phyloP scores from a whole-genome alignment of 441 rosid species.

The Hura crepitans region DNA sequence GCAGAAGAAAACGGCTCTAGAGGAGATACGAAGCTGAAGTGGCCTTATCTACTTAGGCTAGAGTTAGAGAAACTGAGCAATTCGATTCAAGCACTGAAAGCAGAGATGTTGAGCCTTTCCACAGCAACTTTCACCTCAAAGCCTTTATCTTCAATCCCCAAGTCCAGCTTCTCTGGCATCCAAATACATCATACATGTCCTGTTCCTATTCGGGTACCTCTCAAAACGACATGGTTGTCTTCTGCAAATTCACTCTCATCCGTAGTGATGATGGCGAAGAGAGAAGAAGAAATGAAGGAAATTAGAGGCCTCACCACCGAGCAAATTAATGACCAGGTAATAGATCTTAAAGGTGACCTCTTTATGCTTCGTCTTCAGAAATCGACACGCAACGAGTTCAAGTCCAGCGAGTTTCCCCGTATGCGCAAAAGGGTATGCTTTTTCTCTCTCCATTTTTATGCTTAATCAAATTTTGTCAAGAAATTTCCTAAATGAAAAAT shows the following conservation, averaged over 20 bases:
- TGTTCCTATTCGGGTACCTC: slow-evolving; percentile 27
- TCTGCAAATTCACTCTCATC: slow-evolving; percentile 26
- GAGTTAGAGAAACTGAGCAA: not conserved
- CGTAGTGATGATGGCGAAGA: slow-evolving; percentile 80
- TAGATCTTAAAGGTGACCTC: slow-evolving; percentile 87
- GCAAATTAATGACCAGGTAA: slow-evolving; percentile 74
- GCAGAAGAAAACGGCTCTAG: not conserved
- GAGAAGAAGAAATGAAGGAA: slow-evolving; percentile 69
- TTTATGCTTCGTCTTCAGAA: slow-evolving; percentile 84
- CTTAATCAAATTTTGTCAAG: not conserved
- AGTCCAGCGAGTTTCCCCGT: slow-evolving; percentile 77
- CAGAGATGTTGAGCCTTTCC: slow-evolving; percentile 50
- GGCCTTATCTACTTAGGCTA: slow-evolving; percentile 16
- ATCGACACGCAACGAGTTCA: slow-evolving; percentile 81
- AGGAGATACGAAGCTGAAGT: too few relatives aligned
- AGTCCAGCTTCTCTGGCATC: slow-evolving; percentile 50
- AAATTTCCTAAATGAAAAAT: not conserved
- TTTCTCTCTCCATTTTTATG: not conserved
- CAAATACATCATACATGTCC: slow-evolving; percentile 38
- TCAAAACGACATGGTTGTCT: slow-evolving; percentile 21
- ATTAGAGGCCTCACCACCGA: slow-evolving; percentile 65
- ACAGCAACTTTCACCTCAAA: slow-evolving; percentile 33
- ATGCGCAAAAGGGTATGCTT: slow-evolving; percentile 76
- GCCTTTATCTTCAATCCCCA: slow-evolving; percentile 26
- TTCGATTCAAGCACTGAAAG: not conserved